Base-by-base conservation (phyloP, 1,139 yeast genomes). In the Saccharomycopsis phalli region DNA sequence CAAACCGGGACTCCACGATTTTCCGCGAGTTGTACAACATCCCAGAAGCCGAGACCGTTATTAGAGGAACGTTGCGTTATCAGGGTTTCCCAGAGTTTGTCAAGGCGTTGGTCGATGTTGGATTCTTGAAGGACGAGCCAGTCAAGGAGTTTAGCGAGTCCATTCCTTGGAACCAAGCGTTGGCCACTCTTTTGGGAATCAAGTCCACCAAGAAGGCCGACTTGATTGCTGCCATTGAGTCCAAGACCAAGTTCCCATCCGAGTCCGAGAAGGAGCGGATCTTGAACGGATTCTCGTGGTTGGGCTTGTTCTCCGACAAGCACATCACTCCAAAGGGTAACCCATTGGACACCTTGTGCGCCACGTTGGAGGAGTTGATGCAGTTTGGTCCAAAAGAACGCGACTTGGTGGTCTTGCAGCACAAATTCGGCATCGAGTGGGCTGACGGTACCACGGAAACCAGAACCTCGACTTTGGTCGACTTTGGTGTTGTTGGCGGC, bases 81-180 rank as follows among this genome's bases (percentile, higher is more conserved):
- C 97, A 87, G 67, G 98, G 98, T 39, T 91, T 91, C 88, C 96
- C 97, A 45, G 95, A 88, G 68, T 88, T 91, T 62, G 80, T 88
- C 63, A 88, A 88, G 69, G 96, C 81, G 38, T 74, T 91, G 46
- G 97, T 91, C 47, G 97, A 91, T 63, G 68, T 87, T 56, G 96
- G 96, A 25, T 80, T 91, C 75, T 74, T 91, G 58, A 77, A 76
- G 59, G 98, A 91, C 54, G 80, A 76, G 35, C 71, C 74, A 49
- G 62, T 65, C 47, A 80, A 74, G 48, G 63, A 69, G 49, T 81
- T 87, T 64, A 53, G 68, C 46, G 56, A 63, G 49, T 69, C 79
- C 50, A 64, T 71, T 49, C 68, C 91, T 39, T 91, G 98, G 98
- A 87, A 84, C 53, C 84, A 84, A 45, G 96, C 95, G 44, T 65